Conservation (phyloP, 2,329 filamentous ascomycete species). For the Hyphodiscus sp. region DNA sequence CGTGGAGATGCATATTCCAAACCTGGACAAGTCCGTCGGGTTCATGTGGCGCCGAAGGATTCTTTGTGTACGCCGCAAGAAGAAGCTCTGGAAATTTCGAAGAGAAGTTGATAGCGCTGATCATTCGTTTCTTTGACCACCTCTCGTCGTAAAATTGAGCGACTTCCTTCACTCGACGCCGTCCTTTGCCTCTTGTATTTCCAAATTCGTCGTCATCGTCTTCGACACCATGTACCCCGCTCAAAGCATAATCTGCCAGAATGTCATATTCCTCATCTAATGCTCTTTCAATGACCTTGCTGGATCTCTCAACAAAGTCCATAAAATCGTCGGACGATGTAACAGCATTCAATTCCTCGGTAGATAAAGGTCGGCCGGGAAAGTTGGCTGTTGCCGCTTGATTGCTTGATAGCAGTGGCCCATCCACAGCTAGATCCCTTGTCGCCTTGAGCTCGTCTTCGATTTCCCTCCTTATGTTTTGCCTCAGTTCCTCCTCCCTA, state of each 20-base stretch:
- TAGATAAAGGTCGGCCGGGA: conserved; percentile 70
- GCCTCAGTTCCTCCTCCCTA: conserved; percentile 80
- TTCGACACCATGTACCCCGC: conserved; percentile 62
- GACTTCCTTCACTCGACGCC: conserved; percentile 75
- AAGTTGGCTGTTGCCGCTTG: conserved; percentile 52
- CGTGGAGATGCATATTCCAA: conserved; percentile 94
- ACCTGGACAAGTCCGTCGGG: conserved; percentile 90
- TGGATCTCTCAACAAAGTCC: conserved; percentile 91
- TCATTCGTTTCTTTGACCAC: conserved; percentile 97
- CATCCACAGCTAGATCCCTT: conserved; percentile 52
- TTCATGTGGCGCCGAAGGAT: conserved; percentile 88
- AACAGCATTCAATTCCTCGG: conserved; percentile 84
- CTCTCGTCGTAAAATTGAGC: conserved; percentile 91
- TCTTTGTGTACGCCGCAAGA: conserved; percentile 94
- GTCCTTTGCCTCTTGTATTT: conserved; percentile 63
- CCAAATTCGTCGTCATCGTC: conserved; percentile 77
- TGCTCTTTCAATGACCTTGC: conserved; percentile 93
- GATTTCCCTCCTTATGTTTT: conserved; percentile 79
- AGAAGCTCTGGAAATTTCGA: conserved; percentile 91
- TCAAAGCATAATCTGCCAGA: conserved; percentile 85
- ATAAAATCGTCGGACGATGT: conserved; percentile 89
- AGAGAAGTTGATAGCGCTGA: conserved; percentile 92
- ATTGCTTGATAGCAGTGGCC: conserved; percentile 39
- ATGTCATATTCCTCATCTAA: conserved; percentile 96
- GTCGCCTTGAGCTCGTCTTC: conserved; percentile 82